These are phyloP conservation scores for Tetracladium setigerum DNA, from an alignment of 495 filamentous ascomycete genomes.

Conservation along the genomic window DNA sequence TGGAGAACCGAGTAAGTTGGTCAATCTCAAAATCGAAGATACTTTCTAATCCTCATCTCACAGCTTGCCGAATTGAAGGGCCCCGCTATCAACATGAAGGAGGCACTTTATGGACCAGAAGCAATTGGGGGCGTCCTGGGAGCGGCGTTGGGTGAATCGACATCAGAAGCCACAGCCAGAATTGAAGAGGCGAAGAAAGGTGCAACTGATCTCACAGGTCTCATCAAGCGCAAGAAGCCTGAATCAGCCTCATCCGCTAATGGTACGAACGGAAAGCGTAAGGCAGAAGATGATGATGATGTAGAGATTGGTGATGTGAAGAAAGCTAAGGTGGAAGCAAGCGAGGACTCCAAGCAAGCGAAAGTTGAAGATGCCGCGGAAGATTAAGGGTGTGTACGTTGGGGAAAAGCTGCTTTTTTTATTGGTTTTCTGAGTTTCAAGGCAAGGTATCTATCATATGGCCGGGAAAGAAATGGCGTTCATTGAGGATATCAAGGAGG, in stretches of 20 bases:
- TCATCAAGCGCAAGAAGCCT: slow-evolving; percentile 72
- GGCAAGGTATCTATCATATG: background rate
- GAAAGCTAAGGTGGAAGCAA: slow-evolving; percentile 26
- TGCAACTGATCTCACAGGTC: slow-evolving; percentile 76
- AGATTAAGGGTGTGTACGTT: slow-evolving; percentile 2
- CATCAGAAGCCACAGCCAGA: slow-evolving; percentile 51
- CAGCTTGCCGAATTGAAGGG: slow-evolving; percentile 71
- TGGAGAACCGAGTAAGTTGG: slow-evolving; percentile 67
- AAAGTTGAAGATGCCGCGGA: slow-evolving; percentile 17
- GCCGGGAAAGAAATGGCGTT: slow-evolving; percentile 5
- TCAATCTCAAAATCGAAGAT: background rate
- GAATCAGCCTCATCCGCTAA: background rate
- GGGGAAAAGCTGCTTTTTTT: background rate
- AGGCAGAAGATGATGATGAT: slow-evolving; percentile 35
- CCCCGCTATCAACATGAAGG: slow-evolving; percentile 56
- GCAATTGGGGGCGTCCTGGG: slow-evolving; percentile 62
- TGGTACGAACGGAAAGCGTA: slow-evolving; percentile 29
- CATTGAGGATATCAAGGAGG: slow-evolving; percentile 7
- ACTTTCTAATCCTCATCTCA: slow-evolving; percentile 6
- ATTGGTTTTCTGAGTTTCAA: background rate
- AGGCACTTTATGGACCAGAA: slow-evolving; percentile 35
- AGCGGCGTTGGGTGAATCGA: slow-evolving; percentile 60
- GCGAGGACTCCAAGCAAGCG: slow-evolving; percentile 1
- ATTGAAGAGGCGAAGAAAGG: slow-evolving; percentile 71
- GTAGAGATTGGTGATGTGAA: slow-evolving; percentile 29